phyloP scores from a whole-genome alignment of 2,329 filamentous ascomycete species.

The Fusarium irregulare region DNA sequence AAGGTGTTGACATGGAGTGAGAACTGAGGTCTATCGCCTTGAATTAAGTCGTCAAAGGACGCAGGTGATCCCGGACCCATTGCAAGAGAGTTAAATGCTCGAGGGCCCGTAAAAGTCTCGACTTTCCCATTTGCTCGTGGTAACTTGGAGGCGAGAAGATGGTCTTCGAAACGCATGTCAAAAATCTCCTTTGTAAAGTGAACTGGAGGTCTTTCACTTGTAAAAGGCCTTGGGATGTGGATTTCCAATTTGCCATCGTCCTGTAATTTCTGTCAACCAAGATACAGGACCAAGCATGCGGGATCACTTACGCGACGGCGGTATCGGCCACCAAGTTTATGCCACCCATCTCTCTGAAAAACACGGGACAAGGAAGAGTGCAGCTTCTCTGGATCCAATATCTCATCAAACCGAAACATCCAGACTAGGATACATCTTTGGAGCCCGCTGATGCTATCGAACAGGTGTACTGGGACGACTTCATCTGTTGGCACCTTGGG shows the following conservation, averaged over 20 bases:
- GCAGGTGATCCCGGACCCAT: slow-evolving; percentile 6
- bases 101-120: slow-evolving; percentile 5
- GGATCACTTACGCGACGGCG: slow-evolving; percentile 1
- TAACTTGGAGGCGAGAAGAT: slow-evolving; percentile 13
- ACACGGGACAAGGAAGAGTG: slow-evolving; percentile 4
- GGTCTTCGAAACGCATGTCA: not conserved
- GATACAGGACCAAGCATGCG: fast-evolving
- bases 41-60: slow-evolving; percentile 17
- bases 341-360: slow-evolving; percentile 13
- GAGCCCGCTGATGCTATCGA: slow-evolving; percentile 18
- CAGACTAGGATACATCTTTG: slow-evolving; percentile 22
- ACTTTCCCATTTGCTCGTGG: not conserved
- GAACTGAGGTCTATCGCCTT: slow-evolving; percentile 16
- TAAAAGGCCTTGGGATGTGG: slow-evolving; percentile 3
- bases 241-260: slow-evolving; percentile 12
- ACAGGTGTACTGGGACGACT: slow-evolving; percentile 22
- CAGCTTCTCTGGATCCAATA: slow-evolving; percentile 10
- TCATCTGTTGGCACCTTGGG: slow-evolving; percentile 17
- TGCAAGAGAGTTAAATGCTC: slow-evolving; percentile 18
- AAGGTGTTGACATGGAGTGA: slow-evolving; percentile 24
- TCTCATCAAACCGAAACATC: slow-evolving; percentile 25
- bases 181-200: slow-evolving; percentile 11
- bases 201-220: slow-evolving; percentile 1
- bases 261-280: not conserved
- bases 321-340: slow-evolving; percentile 22